phyloP scores from a whole-genome alignment of 164 flowering plant species.

The Magnolia sinica region DNA sequence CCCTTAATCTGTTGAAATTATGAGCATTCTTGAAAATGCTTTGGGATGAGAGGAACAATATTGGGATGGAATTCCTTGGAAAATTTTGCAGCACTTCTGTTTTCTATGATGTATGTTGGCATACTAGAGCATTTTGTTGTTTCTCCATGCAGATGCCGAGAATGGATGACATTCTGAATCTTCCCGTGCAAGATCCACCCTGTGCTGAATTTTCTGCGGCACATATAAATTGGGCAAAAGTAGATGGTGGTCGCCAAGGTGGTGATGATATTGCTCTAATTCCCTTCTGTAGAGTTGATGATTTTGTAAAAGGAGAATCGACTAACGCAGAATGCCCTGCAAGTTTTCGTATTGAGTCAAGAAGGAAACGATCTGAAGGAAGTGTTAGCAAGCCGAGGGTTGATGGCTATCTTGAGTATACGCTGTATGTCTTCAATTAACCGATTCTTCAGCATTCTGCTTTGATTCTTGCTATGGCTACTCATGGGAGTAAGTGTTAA shows the following conservation, averaged over 20 bases:
- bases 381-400: constrained; percentile 53
- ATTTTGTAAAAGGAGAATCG: constrained; percentile 58
- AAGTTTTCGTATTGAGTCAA: constrained; percentile 49
- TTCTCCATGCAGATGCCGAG: constrained; percentile 39
- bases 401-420: constrained; percentile 63
- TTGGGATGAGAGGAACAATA: neutral
- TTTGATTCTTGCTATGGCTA: neutral
- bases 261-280: constrained; percentile 60
- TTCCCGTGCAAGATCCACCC: constrained; percentile 68
- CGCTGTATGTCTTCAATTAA: constrained; percentile 35
- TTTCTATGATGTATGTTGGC: neutral
- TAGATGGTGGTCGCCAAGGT: constrained; percentile 56
- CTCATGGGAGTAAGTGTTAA: neutral
- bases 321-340: constrained; percentile 54
- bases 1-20: neutral
- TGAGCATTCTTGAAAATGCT: neutral
- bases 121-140: neutral
- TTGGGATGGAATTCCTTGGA: neutral
- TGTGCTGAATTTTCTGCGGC: constrained; percentile 45
- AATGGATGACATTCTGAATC: constrained; percentile 57
- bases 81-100: neutral
- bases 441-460: neutral
- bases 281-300: constrained; percentile 50
- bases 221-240: constrained; percentile 51
- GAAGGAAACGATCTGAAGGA: constrained; percentile 54